A percentile compares a stretch with the other conserved stretches of the same genome.
phyloP scores from a whole-genome alignment of 352 stramenopile genomes.

The Globisporangium barbulae region DNA sequence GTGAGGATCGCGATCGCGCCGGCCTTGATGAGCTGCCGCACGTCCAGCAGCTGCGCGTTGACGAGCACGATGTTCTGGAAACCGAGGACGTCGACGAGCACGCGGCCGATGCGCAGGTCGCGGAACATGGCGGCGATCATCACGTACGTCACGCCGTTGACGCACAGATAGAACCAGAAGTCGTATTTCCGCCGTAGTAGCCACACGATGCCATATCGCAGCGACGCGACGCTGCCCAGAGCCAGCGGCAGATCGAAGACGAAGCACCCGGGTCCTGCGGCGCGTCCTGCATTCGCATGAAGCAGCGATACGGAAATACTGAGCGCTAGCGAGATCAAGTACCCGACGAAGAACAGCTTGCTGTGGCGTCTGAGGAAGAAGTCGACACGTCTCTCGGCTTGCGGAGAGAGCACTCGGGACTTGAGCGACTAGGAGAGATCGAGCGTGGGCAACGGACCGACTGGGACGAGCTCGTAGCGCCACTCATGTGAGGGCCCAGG shows the following conservation, averaged over 20 bases:
- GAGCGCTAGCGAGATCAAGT: slow-evolving; percentile 17
- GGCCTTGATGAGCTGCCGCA: slow-evolving; percentile 14
- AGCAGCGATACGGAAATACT: slow-evolving; percentile 21
- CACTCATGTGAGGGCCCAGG: background rate
- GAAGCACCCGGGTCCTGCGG: slow-evolving; percentile 11
- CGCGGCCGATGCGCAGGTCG: slow-evolving; percentile 20
- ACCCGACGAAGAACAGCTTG: slow-evolving; percentile 6
- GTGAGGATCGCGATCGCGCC: slow-evolving; percentile 14
- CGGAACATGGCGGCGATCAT: slow-evolving; percentile 17
- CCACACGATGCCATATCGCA: slow-evolving; percentile 34
- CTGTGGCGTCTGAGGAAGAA: slow-evolving; percentile 22
- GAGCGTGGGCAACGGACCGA: slow-evolving; percentile 17
- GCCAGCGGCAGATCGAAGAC: slow-evolving; percentile 20
- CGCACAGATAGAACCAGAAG: slow-evolving; percentile 35
- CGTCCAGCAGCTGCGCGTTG: slow-evolving; percentile 28
- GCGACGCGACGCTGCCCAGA: slow-evolving; percentile 19
- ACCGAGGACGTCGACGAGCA: slow-evolving; percentile 27
- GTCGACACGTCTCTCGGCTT: slow-evolving; percentile 13
- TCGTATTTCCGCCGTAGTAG: slow-evolving; percentile 30
- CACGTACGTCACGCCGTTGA: slow-evolving; percentile 14
- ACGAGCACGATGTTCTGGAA: slow-evolving; percentile 34
- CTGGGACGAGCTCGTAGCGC: slow-evolving; percentile 26
- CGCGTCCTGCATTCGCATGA: slow-evolving; percentile 7
- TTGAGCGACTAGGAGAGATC: slow-evolving; percentile 33
- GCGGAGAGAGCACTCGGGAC: slow-evolving; percentile 15